Percentiles rank a stretch among this genome's conserved stretches.
These are phyloP conservation scores for Phytophthora sp. DNA, from an alignment of 352 stramenopile species.

Conservation along the genomic window DNA sequence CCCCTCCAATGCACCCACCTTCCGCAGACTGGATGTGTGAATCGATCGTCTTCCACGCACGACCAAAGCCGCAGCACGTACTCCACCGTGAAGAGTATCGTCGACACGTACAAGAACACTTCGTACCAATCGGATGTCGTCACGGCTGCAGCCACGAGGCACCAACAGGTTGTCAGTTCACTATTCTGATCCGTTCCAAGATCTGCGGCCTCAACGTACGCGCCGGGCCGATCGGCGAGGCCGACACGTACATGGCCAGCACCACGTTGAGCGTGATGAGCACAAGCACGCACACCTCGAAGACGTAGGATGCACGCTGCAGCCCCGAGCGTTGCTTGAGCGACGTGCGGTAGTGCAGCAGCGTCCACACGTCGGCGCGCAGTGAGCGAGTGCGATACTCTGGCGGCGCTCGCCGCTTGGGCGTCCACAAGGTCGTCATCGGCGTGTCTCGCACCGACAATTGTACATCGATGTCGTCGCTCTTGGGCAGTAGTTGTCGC, in stretches of 20 bases:
- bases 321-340: conserved; percentile 61
- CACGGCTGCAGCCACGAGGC: conserved; percentile 31
- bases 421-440: background rate
- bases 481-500: conserved; percentile 18
- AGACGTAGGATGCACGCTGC: conserved; percentile 68
- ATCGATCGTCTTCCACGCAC: conserved; percentile 82
- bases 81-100: conserved; percentile 75
- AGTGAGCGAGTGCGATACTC: conserved; percentile 25
- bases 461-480: conserved; percentile 23
- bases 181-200: background rate
- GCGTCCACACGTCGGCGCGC: conserved; percentile 71
- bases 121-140: conserved; percentile 68
- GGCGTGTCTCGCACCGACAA: conserved; percentile 22
- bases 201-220: conserved; percentile 30
- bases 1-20: too few species aligned
- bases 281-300: conserved; percentile 71
- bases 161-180: conserved; percentile 3
- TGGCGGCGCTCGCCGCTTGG: background rate
- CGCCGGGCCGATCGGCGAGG: conserved; percentile 14
- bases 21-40: conserved; percentile 53
- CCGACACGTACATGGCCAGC: conserved; percentile 72
- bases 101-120: conserved; percentile 80
- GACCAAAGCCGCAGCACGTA: conserved; percentile 80
- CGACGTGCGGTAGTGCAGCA: conserved; percentile 78
- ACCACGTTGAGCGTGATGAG: conserved; percentile 84